A percentile compares a stretch with the other conserved stretches of the same genome.
phyloP scores from a whole-genome alignment of 768 basidiomycete genomes.

The Ramaria rubella region DNA sequence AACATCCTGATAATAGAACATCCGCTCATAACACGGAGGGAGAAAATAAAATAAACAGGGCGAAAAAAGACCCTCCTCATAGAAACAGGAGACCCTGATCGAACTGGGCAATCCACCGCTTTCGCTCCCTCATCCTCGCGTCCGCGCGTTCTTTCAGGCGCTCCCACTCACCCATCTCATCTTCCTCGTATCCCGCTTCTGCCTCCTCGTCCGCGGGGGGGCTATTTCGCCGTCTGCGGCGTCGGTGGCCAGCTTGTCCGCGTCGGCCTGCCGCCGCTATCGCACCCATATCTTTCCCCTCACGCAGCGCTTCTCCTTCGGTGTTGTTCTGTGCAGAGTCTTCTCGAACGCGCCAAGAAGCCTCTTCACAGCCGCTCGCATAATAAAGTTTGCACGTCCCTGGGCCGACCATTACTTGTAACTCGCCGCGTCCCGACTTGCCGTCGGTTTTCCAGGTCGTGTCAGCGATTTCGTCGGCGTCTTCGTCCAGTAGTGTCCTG shows the following conservation, averaged over 20 bases:
- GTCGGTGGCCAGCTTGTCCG: background rate
- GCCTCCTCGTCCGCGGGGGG: background rate
- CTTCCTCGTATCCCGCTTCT: slow-evolving; percentile 21
- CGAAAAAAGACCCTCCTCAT: background rate
- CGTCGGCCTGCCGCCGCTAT: background rate
- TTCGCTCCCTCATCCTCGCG: slow-evolving; percentile 50
- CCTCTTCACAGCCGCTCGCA: slow-evolving; percentile 59
- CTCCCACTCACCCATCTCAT: slow-evolving; percentile 27
- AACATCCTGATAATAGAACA: too few relatives aligned
- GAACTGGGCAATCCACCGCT: slow-evolving; percentile 24
- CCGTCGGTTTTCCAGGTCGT: slow-evolving; percentile 17
- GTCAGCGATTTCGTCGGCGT: slow-evolving; percentile 14
- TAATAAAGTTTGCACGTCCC: slow-evolving; percentile 66
- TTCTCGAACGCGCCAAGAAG: slow-evolving; percentile 34
- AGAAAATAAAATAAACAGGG: background rate
- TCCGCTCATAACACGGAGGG: background rate
- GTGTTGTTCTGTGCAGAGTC: background rate
- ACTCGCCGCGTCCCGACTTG: slow-evolving; percentile 30
- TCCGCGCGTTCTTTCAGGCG: slow-evolving; percentile 27
- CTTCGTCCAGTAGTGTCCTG: slow-evolving; percentile 43
- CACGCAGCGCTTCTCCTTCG: background rate
- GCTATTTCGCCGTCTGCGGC: background rate
- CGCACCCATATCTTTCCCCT: background rate
- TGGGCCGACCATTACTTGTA: slow-evolving; percentile 49
- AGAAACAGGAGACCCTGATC: slow-evolving; percentile 6